These are phyloP conservation scores for Dipodascus geniculatus DNA, from an alignment of 805 yeast genomes.

Conservation along the genomic window DNA sequence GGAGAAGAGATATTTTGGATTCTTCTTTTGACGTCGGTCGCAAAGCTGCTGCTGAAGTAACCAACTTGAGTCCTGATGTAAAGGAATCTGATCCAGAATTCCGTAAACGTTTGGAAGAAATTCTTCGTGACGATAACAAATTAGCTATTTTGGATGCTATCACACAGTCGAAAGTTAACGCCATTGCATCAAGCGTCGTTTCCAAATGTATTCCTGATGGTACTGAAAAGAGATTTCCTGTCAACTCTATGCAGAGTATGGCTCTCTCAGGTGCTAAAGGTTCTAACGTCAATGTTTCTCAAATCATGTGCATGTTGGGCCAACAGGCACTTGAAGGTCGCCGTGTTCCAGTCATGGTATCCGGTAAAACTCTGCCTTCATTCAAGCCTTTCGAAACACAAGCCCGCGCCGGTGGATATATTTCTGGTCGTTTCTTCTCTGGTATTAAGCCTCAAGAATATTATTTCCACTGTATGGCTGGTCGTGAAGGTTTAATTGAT, in stretches of 20 bases:
- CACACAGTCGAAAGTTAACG: slow-evolving; percentile 82
- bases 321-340: slow-evolving; percentile 99
- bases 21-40: slow-evolving; percentile 76
- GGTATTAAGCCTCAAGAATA: slow-evolving; percentile 98
- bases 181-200: slow-evolving; percentile 90
- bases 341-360: slow-evolving; percentile 98
- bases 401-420: slow-evolving; percentile 97
- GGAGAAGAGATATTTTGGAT: slow-evolving; percentile 76
- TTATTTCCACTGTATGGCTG: slow-evolving; percentile 99
- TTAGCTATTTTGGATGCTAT: slow-evolving; percentile 92
- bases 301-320: slow-evolving; percentile 97
- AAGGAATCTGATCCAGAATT: slow-evolving; percentile 60
- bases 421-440: slow-evolving; percentile 92
- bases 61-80: slow-evolving; percentile 51
- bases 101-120: slow-evolving; percentile 81
- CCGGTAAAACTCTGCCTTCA: slow-evolving; percentile 94
- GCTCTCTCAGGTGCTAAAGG: slow-evolving; percentile 99
- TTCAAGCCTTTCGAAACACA: slow-evolving; percentile 95
- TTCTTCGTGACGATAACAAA: slow-evolving; percentile 84
- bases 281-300: slow-evolving; percentile 95
- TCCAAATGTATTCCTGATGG: slow-evolving; percentile 92
- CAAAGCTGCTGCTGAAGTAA: slow-evolving; percentile 88
- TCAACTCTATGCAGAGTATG: slow-evolving; percentile 97
- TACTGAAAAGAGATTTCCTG: slow-evolving; percentile 89
- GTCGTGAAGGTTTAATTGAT: slow-evolving; percentile 98